Base-by-base conservation (phyloP, 495 filamentous ascomycete genomes). In the Thozetella sp. region DNA sequence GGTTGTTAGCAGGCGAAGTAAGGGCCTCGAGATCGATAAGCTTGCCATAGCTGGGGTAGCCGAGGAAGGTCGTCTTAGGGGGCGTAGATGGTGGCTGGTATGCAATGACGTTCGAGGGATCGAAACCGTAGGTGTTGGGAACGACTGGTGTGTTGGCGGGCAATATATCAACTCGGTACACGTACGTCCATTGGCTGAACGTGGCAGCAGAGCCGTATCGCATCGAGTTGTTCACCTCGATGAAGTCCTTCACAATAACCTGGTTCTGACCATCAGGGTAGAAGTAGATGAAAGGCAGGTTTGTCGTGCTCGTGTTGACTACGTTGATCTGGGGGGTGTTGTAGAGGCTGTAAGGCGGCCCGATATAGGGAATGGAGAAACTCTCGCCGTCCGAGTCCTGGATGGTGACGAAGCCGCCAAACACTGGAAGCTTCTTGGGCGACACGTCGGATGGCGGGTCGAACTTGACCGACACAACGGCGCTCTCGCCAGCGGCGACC, bases 341-440 rank as follows among this genome's bases (percentile, higher is more conserved):
- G 17, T 65, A 65, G 4, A 67, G 46, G 11, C 64, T 67, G 54
- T 65, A 70, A 1, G 67, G 67, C 6, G 62, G 56, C 0, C 65
- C 67, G 9, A 64, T 58, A 50, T 70, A 70, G 12, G 67, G 67
- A 19, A 70, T 51, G 17, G 62, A 65, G 51, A 68, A 65, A n/a
- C 58, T 60, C 51, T 67, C 60, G n/a, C 26, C 55, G 12, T 58
- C 53, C 24, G 57, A 59, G 13, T 56, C 40, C 6, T 19, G 11
- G 25, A 67, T 55, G 19, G 57, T 65, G 24, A 70, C 25, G 55
- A 63, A 70, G 4, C 67, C 67, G 22, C 65, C 57, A 25, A 70
- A 70, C 1, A 70, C 65, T 0, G 67, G 67, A 20, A 57, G 50
- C n/a, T 58, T 55, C 1, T 63, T 59, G 3, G 62, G 64, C 30